phyloP scores from a whole-genome alignment of 164 flowering plant genomes.

The Vitis amurensis region DNA sequence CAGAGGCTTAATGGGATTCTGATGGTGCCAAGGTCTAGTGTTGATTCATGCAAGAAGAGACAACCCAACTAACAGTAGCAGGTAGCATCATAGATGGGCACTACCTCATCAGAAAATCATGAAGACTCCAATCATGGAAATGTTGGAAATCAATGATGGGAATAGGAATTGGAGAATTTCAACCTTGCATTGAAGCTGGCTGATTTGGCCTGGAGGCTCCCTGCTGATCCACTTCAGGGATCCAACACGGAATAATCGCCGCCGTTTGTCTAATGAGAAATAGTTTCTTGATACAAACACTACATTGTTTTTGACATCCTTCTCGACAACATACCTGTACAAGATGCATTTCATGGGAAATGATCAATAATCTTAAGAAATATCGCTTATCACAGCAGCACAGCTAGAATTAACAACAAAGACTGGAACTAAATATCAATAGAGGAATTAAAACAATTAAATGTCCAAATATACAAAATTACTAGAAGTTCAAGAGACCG shows the following conservation, averaged over 20 bases:
- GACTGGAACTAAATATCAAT: neutral
- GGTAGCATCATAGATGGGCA: too few relatives aligned
- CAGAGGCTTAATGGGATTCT: neutral
- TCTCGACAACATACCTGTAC: constrained; percentile 91
- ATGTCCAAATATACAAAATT: neutral
- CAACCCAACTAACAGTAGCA: too few relatives aligned
- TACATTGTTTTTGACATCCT: constrained; percentile 84
- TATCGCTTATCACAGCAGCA: neutral
- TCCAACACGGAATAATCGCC: constrained; percentile 91
- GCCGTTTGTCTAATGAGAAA: constrained; percentile 79
- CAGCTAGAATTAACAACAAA: neutral
- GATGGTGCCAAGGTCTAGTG: too few relatives aligned
- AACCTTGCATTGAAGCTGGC: constrained; percentile 84
- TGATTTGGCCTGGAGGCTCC: constrained; percentile 42
- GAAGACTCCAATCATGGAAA: neutral
- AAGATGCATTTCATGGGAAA: constrained; percentile 4
- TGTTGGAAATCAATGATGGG: neutral
- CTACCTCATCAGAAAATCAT: neutral
- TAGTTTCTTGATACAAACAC: constrained; percentile 91
- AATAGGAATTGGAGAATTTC: neutral
- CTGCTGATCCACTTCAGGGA: constrained; percentile 81
- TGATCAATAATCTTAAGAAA: neutral
- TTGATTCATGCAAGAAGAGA: too few relatives aligned
- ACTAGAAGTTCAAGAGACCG: too few relatives aligned
- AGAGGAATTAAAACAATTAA: neutral